Percentiles rank a stretch among this genome's conserved stretches.
phyloP scores from a whole-genome alignment of 805 yeast genomes.

The Pachysolen tannophilus region DNA sequence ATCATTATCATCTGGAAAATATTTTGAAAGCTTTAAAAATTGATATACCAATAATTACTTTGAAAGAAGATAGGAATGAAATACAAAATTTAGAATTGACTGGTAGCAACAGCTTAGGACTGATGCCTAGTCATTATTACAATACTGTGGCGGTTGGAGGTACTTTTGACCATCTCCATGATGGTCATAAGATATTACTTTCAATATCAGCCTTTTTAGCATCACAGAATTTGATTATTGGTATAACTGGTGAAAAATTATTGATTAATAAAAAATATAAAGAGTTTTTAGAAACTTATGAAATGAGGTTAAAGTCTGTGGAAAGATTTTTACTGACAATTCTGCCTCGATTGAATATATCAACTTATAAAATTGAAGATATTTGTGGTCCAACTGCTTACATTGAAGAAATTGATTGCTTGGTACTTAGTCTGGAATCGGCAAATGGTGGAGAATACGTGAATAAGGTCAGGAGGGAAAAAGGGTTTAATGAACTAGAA shows the following conservation, averaged over 20 bases:
- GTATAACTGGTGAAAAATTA: constrained; percentile 72
- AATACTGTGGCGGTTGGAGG: constrained; percentile 75
- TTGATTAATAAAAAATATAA: constrained; percentile 68
- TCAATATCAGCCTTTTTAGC: constrained; percentile 66
- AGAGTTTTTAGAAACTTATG: constrained; percentile 54
- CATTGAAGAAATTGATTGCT: constrained; percentile 62
- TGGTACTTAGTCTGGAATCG: constrained; percentile 80
- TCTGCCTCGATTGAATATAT: constrained; percentile 37
- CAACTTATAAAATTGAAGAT: constrained; percentile 64
- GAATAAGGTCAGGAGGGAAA: constrained; percentile 53
- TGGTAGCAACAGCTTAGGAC: not conserved
- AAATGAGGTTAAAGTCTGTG: constrained; percentile 39
- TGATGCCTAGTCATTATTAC: constrained; percentile 21
- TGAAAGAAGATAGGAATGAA: not conserved
- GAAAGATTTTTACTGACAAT: constrained; percentile 38
- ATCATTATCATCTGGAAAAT: no score
- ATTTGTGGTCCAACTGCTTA: constrained; percentile 92
- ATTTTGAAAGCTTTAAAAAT: no score
- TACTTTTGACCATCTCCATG: constrained; percentile 93
- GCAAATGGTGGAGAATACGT: constrained; percentile 64
- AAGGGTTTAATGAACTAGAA: constrained; percentile 43
- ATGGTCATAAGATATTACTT: constrained; percentile 84
- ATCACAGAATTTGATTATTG: constrained; percentile 52
- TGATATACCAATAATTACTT: not conserved
- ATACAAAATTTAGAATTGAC: not conserved